phyloP scores from a whole-genome alignment of 768 basidiomycete genomes.

The Paxillus ammoniavirescens region DNA sequence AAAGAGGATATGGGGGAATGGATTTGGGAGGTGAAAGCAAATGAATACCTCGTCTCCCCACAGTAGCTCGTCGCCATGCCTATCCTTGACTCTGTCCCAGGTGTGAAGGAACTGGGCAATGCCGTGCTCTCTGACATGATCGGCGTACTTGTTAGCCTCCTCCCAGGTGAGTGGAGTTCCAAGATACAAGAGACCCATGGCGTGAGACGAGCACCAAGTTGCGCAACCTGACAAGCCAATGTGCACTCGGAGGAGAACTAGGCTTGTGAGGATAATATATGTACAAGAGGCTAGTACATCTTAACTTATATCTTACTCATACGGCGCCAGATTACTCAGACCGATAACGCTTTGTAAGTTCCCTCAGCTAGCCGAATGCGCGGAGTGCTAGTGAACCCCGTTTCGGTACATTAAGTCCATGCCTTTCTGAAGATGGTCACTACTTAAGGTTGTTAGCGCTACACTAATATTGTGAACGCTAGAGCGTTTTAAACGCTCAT shows the following conservation, averaged over 20 bases:
- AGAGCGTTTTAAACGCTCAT: too few relatives aligned
- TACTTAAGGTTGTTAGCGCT: too few relatives aligned
- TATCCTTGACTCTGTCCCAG: constrained; percentile 90
- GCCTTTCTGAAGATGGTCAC: too few relatives aligned
- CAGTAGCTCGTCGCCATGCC: constrained; percentile 85
- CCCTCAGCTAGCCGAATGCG: too few relatives aligned
- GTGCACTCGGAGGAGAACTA: background rate
- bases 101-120: constrained; percentile 93
- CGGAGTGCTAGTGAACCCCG: too few relatives aligned
- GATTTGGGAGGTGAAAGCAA: constrained; percentile 2
- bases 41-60: constrained; percentile 95
- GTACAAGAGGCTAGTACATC: background rate
- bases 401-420: too few relatives aligned
- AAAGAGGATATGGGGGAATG: constrained; percentile 11
- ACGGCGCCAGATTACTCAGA: background rate
- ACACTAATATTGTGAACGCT: too few relatives aligned
- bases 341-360: constrained; percentile 6
- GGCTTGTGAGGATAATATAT: background rate
- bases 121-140: constrained; percentile 89
- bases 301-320: background rate
- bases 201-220: constrained; percentile 8
- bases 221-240: constrained; percentile 8
- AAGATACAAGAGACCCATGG: constrained; percentile 90
- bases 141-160: constrained; percentile 80
- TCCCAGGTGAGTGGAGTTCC: constrained; percentile 94